These are phyloP conservation scores for Perkinsus olseni DNA, from an alignment of 169 alveolate genomes.

Conservation along the genomic window DNA sequence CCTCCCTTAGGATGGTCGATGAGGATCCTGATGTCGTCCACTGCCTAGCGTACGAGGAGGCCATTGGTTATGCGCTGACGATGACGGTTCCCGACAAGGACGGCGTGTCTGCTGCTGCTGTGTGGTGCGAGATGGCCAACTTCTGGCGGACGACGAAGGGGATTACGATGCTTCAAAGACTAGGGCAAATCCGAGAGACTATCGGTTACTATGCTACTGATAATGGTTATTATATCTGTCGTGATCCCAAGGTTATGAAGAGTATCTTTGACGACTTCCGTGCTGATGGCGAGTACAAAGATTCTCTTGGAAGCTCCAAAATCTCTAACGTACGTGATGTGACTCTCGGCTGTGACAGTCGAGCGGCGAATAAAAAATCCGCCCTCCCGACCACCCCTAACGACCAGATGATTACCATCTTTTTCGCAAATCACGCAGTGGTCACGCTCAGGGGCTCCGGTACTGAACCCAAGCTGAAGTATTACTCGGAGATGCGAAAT, in stretches of 20 bases:
- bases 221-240: conserved; percentile 44
- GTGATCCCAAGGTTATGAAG: conserved; percentile 33
- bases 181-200: conserved; percentile 27
- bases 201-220: conserved; percentile 53
- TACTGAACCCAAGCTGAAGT: conserved; percentile 66
- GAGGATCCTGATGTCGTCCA: conserved; percentile 31
- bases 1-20: conserved; percentile 37
- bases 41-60: conserved; percentile 47
- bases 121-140: conserved; percentile 35
- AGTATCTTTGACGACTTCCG: conserved; percentile 46
- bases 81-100: conserved; percentile 54
- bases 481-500: conserved; percentile 47
- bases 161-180: conserved; percentile 29
- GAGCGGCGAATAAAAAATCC: conserved; percentile 38
- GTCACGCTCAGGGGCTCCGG: conserved; percentile 59
- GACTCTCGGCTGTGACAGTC: conserved; percentile 54
- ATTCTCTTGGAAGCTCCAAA: conserved; percentile 33
- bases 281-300: conserved; percentile 27
- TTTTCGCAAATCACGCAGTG: conserved; percentile 44
- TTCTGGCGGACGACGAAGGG: conserved; percentile 5
- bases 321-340: conserved; percentile 43
- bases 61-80: conserved; percentile 55
- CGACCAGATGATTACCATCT: conserved; percentile 47
- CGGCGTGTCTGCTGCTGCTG: conserved; percentile 64
- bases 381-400: conserved; percentile 42